Evolutionary conservation across 306 rosid genomes (phyloP), one percentile per base, ranked within the genome.

Genomic region (Quercus ilex): DNA sequence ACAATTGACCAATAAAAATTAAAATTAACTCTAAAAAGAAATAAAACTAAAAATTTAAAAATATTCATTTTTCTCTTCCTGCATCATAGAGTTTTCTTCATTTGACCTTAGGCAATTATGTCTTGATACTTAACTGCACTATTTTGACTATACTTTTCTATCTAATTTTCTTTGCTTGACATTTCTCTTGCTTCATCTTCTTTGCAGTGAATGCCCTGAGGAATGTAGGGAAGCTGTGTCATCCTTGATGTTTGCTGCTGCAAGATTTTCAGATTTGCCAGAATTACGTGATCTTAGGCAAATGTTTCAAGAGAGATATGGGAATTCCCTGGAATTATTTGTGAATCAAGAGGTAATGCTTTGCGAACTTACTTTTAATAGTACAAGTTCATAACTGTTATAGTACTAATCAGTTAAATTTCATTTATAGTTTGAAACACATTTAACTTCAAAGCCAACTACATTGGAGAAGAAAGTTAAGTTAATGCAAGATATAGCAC

Each of bases 261-360:
- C 99, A 59, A 83, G 97, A 82, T 93, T 93, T 88, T 95, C 97
- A 64, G 97, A 95, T 89, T 84, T 95, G 81, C 99, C 99, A 38
- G 99, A 95, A 86, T 81, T 95, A 81, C 99, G 98, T 13, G 96
- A 95, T 20, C 92, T 93, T 21, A 87, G 99, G 79, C 94, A 93
- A 78, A 83, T 83, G 52, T 90, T 93, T 86, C 93, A 90, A 76
- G 94, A 93, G 89, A 89, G 91, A 89, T 95, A 87, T 5, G 92
- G 77, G 62, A 85, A 82, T 84, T 82, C 90, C 53, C 41, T 91
- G 69, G 92, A 89, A 55, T 87, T 87, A 81, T 82, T 82, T 75
- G 97, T 83, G 77, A 90, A 93, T 80, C 92, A 86, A 58, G 87
- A 86, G 90, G 99, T 93, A 78, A 70, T 69, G 26, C 52, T 80